Evolutionary conservation across 2,329 filamentous ascomycete species (phyloP), one percentile per base, ranked within the genome.

Genomic region (Alternaria gaisen): DNA sequence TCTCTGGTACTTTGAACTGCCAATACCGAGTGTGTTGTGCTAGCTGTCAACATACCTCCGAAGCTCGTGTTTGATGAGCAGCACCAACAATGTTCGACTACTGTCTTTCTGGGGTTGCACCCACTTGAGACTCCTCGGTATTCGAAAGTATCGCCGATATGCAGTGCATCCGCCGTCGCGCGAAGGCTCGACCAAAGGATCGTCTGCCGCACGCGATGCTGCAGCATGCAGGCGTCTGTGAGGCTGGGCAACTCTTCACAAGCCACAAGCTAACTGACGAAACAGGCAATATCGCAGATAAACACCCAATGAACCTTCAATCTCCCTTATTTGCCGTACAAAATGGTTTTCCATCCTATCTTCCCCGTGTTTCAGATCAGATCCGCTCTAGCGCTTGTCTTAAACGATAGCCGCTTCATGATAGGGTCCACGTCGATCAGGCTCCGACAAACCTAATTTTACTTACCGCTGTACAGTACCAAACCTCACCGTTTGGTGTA

Each of bases 361-460:
- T 40, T 54, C 60, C 53, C 50, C 54, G 58, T 66, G 71, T 72
- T 73, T 72, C 70, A 70, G 53, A 63, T 66, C 55, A 52, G 54
- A 51, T 56, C 47, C 58, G 58, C 63, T 63, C 53, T 61, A 56
- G 58, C 60, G 46, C 61, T 44, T 36, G 56, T 61, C 63, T 58
- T 63, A 63, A 58, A 65, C 64, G 55, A 44, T 43, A 60, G 41
- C 51, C 60, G 67, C 62, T 56, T 67, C 58, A 55, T 60, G 60
- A 74, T 70, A 70, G 64, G 69, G 53, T 69, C 72, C 68, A 72
- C 67, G 66, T 72, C 51, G 51, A 58, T 68, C 59, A 67, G 56
- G 58, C 58, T 57, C 50, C 60, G 59, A 63, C 56, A 53, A 48
- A 47, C 34, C 56, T 56, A 47, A 63, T 56, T 52, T 60, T 54